A percentile compares a stretch with the other conserved stretches of the same genome.
Evolutionary conservation across 805 yeast genomes (phyloP).

Genomic region (Yarrowia bubula): DNA sequence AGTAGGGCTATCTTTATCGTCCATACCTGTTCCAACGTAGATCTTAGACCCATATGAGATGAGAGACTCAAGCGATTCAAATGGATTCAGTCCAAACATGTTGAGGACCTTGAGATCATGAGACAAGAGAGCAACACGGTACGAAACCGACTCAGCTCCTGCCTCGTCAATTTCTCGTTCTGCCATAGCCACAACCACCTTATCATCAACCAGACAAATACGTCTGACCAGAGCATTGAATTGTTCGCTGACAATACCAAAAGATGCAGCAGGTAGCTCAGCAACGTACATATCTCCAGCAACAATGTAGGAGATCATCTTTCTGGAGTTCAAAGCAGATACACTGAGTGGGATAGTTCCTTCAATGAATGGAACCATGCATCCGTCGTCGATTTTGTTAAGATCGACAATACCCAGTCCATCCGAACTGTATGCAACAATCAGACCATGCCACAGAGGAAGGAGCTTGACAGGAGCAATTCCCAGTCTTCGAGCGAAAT

Average conservation of each 20-base stretch:
- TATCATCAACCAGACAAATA: not conserved
- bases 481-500: not conserved
- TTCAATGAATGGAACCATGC: slow-evolving; percentile 9
- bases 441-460: not conserved
- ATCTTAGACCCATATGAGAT: not conserved
- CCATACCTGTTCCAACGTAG: slow-evolving; percentile 13
- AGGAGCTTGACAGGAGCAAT: not conserved
- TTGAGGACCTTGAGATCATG: not conserved
- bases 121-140: not conserved
- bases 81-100: not conserved
- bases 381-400: not conserved
- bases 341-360: slow-evolving; percentile 10
- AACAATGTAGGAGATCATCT: slow-evolving; percentile 2
- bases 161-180: not conserved
- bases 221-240: slow-evolving; percentile 18
- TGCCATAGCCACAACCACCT: slow-evolving; percentile 17
- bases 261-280: not conserved
- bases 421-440: slow-evolving; percentile 2
- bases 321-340: not conserved
- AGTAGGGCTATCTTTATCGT: slow-evolving; percentile 11
- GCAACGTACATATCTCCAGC: not conserved
- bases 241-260: slow-evolving; percentile 2
- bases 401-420: not conserved
- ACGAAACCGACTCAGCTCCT: not conserved
- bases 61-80: slow-evolving; percentile 13